These are phyloP conservation scores for Colletotrichum ledebouriae DNA, from an alignment of 2,329 filamentous ascomycete species.

Conservation along the genomic window DNA sequence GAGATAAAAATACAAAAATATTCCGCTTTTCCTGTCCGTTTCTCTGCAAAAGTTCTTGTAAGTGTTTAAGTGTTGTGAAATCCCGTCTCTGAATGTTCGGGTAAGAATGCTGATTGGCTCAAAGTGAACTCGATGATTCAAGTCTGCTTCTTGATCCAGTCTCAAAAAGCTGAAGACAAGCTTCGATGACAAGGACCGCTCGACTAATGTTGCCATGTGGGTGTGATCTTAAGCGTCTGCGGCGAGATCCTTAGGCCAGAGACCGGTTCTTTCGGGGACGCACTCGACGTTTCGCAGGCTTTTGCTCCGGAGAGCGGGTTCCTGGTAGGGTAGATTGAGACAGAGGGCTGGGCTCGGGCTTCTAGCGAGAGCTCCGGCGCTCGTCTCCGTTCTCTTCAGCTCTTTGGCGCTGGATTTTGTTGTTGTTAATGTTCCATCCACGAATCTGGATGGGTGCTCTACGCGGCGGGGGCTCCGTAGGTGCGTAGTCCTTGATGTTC, in stretches of 20 bases:
- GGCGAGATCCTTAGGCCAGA: too few relatives aligned
- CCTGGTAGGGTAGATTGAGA: conserved; percentile 6
- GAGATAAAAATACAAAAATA: conserved; percentile 35
- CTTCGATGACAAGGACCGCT: too few relatives aligned
- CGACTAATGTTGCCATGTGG: too few relatives aligned
- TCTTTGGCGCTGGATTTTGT: conserved; percentile 38
- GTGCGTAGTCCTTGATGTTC: conserved; percentile 70
- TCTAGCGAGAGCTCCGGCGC: conserved; percentile 43
- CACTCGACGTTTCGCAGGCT: too few relatives aligned
- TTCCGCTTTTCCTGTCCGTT: conserved; percentile 27
- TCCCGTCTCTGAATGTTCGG: neutral
- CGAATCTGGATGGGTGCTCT: conserved; percentile 69
- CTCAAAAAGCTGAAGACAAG: neutral
- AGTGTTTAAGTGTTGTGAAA: neutral
- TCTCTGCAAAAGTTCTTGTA: conserved; percentile 13
- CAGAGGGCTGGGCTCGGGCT: conserved; percentile 6
- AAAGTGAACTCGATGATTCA: too few relatives aligned
- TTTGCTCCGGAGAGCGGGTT: neutral
- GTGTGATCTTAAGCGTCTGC: too few relatives aligned
- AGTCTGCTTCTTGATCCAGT: neutral
- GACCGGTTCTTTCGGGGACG: too few relatives aligned
- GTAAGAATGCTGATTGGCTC: too few relatives aligned
- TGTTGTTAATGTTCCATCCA: conserved; percentile 58
- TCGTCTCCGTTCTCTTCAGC: conserved; percentile 42
- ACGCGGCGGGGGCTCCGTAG: conserved; percentile 67